phyloP scores from a whole-genome alignment of 768 basidiomycete genomes.

The Phaffia tasmanica region DNA sequence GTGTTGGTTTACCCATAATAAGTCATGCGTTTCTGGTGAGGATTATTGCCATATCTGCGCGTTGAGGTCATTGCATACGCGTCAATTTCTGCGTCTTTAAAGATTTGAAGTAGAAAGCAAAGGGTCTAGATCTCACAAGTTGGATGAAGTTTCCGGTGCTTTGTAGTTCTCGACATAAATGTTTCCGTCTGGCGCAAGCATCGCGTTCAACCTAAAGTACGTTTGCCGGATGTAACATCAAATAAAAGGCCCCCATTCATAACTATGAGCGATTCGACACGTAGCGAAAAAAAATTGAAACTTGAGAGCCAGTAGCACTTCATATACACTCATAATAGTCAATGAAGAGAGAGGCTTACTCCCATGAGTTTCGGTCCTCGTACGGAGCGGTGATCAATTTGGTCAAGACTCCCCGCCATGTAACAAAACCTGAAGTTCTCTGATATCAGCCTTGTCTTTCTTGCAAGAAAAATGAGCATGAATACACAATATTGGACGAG shows the following conservation, averaged over 20 bases:
- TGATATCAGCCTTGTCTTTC: not conserved
- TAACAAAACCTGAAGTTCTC: slow-evolving; percentile 30
- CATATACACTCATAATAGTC: not conserved
- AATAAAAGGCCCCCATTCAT: not conserved
- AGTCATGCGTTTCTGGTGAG: slow-evolving; percentile 12
- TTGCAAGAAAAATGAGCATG: no score
- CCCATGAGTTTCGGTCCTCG: slow-evolving; percentile 36
- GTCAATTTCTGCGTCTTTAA: not conserved
- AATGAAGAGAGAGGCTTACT: slow-evolving; percentile 13
- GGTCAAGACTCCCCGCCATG: slow-evolving; percentile 39
- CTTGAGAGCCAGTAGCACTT: not conserved
- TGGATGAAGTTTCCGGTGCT: slow-evolving; percentile 28
- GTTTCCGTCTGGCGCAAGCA: slow-evolving; percentile 32
- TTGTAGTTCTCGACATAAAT: slow-evolving; percentile 37
- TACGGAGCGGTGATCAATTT: slow-evolving; percentile 38
- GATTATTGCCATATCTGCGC: not conserved
- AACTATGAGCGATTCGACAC: not conserved
- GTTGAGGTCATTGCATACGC: not conserved
- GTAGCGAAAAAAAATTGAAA: not conserved
- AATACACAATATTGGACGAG: not conserved
- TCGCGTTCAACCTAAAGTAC: slow-evolving; percentile 32
- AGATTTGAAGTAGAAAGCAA: not conserved
- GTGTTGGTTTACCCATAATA: slow-evolving; percentile 4
- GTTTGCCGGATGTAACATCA: not conserved
- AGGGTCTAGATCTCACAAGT: slow-evolving; percentile 26